Evolutionary conservation across 345 rosid species (phyloP), one percentile per base, ranked within the genome.

Genomic region (Diplotaxis tenuifolia): DNA sequence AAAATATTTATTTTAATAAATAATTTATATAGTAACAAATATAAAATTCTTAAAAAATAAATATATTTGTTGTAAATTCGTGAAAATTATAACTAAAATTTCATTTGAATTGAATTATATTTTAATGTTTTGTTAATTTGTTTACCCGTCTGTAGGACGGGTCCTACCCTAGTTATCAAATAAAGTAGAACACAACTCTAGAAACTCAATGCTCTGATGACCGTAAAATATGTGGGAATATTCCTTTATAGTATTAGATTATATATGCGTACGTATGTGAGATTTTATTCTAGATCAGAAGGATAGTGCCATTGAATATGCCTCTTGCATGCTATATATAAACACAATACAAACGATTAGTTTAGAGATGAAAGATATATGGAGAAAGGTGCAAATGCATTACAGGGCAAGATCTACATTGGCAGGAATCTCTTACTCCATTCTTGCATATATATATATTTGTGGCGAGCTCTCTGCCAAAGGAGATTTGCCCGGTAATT

Each of bases 281-380:
- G 55, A 63, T 72, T 38, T 63, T 72, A 72, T 72, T 63, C 70
- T 63, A 23, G 31, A 15, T 32, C 40, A 27, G 10, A 72, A 72
- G 69, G 69, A 72, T 72, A 52, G 62, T 72, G 28, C 75, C 69
- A 72, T 3, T 72, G 75, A 72, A 72, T 72, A 72, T 62, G 62
- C 68, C 36, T 72, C 56, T 34, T 53, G 62, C 40, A 62, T 34
- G 75, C 25, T 34, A 54, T 72, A 72, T 53, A 72, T 62, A 52
- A 62, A 72, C 53, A 71, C 40, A 72, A 34, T 18, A 23, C 62
- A 36, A 16, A 72, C 20, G 34, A 32, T 23, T 16, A 12, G 28
- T 53, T 57, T 20, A 71, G 31, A 59, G 62, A 4, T 49, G 18
- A 71, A 31, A 49, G 19, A 71, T 34, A 62, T 14, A 71, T 22